phyloP scores from a whole-genome alignment of 176 grass and related monocot genomes.

The Triticum urartu region DNA sequence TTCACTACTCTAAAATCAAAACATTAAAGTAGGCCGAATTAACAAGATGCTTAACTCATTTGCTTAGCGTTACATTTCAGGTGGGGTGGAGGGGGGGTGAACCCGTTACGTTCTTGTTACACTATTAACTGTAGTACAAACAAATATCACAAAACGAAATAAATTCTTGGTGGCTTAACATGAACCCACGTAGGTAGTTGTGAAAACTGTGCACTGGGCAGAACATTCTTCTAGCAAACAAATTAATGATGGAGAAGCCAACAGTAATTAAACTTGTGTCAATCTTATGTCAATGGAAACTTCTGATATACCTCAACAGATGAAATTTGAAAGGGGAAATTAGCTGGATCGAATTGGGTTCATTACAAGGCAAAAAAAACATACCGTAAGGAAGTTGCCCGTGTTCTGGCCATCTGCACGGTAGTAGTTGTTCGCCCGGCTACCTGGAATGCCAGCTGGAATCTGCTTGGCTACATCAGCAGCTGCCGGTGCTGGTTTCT shows the following conservation, averaged over 20 bases:
- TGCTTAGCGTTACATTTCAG: background rate
- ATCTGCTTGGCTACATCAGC: slow-evolving; percentile 50
- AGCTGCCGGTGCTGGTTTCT: slow-evolving; percentile 31
- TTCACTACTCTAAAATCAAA: background rate
- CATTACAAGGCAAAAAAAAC: background rate
- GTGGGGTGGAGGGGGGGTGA: too few species aligned
- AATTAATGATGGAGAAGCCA: background rate
- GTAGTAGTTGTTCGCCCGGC: slow-evolving; percentile 54
- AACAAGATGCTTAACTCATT: background rate
- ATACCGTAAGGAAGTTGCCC: slow-evolving; percentile 82
- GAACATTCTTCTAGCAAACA: background rate
- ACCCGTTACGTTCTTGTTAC: background rate
- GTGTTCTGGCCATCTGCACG: slow-evolving; percentile 76
- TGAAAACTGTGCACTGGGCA: background rate
- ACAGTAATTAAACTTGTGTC: background rate
- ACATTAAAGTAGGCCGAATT: background rate
- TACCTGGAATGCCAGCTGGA: slow-evolving; percentile 64
- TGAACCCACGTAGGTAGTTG: background rate
- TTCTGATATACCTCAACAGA: background rate
- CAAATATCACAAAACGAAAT: background rate
- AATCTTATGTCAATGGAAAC: background rate
- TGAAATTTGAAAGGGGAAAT: background rate
- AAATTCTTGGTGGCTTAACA: background rate
- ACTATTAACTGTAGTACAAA: background rate
- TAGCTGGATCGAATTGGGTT: background rate